Conservation (phyloP, 225 moss, liverwort and hornwort species). For the Sphagnum tenellum region DNA sequence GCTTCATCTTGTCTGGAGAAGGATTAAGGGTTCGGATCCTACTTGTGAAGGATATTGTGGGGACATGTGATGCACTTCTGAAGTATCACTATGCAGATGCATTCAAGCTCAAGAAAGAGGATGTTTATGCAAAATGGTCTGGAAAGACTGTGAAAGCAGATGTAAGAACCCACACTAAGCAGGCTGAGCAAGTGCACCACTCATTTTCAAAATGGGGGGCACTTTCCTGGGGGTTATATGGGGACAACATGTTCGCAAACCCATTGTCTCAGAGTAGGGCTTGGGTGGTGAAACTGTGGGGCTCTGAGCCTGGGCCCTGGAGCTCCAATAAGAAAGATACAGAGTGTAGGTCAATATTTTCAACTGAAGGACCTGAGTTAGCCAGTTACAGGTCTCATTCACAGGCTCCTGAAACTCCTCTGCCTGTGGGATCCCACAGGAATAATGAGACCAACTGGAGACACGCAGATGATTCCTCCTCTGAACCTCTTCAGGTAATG, state of each 20-base stretch:
- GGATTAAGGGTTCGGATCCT: slow-evolving; percentile 56
- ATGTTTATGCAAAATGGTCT: slow-evolving; percentile 6
- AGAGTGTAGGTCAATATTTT: slow-evolving; percentile 3
- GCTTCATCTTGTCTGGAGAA: slow-evolving; percentile 56
- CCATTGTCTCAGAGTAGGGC: slow-evolving; percentile 36
- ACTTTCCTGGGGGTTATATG: slow-evolving; percentile 12
- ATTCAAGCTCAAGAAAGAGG: slow-evolving; percentile 19
- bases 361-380: slow-evolving; percentile 13
- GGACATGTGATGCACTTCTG: slow-evolving; percentile 39
- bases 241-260: slow-evolving; percentile 20
- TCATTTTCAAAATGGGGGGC: slow-evolving; percentile 12
- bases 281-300: slow-evolving; percentile 20
- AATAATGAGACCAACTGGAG: too few relatives aligned
- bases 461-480: too few relatives aligned
- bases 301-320: slow-evolving; percentile 21
- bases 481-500: too few relatives aligned
- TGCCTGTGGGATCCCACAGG: too few relatives aligned
- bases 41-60: slow-evolving; percentile 63
- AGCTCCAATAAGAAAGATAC: slow-evolving; percentile 19
- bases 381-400: slow-evolving; percentile 17
- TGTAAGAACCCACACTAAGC: neutral
- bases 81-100: slow-evolving; percentile 28
- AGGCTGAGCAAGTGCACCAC: too few relatives aligned
- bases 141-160: slow-evolving; percentile 18
- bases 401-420: slow-evolving; percentile 6